Percentiles rank a stretch among this genome's conserved stretches.
phyloP scores from a whole-genome alignment of 2,329 filamentous ascomycete species.

The Aspergillus japonicus region DNA sequence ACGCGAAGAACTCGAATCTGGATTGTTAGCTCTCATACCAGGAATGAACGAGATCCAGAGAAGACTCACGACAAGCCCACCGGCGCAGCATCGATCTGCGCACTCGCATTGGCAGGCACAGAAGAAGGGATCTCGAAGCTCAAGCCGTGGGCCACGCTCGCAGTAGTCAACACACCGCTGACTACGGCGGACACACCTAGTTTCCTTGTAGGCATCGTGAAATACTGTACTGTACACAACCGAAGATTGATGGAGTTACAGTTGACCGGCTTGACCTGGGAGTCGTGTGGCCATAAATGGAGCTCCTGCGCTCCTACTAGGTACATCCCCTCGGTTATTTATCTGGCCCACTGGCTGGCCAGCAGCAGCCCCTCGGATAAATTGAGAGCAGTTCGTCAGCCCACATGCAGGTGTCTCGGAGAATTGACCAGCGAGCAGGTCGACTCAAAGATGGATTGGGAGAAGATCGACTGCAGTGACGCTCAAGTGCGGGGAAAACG shows the following conservation, averaged over 20 bases:
- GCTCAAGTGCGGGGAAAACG: neutral
- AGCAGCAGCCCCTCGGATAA: constrained; percentile 1
- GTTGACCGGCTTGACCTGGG: neutral
- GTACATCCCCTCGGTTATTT: constrained; percentile 2
- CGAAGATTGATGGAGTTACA: neutral
- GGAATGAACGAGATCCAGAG: neutral
- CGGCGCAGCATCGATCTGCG: constrained; percentile 41
- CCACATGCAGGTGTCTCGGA: neutral
- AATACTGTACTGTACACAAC: neutral
- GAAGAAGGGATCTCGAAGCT: constrained; percentile 38
- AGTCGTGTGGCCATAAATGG: neutral
- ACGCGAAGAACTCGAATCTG: constrained; percentile 58
- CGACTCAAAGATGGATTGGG: neutral
- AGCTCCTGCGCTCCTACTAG: too few relatives aligned
- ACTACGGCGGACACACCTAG: neutral
- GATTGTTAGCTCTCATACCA: neutral
- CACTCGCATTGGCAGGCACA: constrained; percentile 32
- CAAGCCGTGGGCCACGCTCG: constrained; percentile 19
- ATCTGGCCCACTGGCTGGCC: neutral
- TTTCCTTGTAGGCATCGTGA: neutral
- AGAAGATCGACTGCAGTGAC: neutral
- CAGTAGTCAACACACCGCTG: neutral
- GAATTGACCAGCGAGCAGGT: neutral
- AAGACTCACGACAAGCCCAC: constrained; percentile 48
- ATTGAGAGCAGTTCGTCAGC: neutral